Conservation (phyloP, 768 basidiomycete species). For the Mycena leptocephala region DNA sequence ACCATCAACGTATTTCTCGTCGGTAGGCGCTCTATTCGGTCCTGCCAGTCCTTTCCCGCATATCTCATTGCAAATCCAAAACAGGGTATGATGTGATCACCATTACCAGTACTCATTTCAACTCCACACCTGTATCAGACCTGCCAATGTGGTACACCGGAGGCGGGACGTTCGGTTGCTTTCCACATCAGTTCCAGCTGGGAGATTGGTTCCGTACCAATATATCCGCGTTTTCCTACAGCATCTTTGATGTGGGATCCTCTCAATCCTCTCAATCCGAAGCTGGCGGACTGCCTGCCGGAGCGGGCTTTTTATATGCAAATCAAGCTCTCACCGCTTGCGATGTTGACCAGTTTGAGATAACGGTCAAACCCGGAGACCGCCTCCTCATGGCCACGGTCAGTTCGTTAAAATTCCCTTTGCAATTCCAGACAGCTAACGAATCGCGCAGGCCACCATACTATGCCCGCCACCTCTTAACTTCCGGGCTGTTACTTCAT, state of each 20-base stretch:
- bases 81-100: constrained; percentile 28
- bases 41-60: not conserved
- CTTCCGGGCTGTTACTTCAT: constrained; percentile 12
- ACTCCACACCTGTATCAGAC: constrained; percentile 5
- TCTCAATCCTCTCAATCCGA: not conserved
- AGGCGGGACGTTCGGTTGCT: constrained; percentile 8
- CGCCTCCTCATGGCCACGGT: constrained; percentile 19
- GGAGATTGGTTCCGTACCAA: constrained; percentile 31
- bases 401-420: not conserved
- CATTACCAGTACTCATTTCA: constrained; percentile 21
- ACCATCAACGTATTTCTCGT: constrained; percentile 19
- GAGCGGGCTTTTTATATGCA: constrained; percentile 9
- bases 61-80: not conserved
- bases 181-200: constrained; percentile 29
- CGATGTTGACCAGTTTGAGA: constrained; percentile 16
- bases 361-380: constrained; percentile 28
- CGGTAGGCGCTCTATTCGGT: constrained; percentile 8
- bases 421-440: not conserved
- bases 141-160: constrained; percentile 6
- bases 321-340: constrained; percentile 17
- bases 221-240: constrained; percentile 33
- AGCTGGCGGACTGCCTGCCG: not conserved
- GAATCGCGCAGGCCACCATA: constrained; percentile 5
- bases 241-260: constrained; percentile 18
- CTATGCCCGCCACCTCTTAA: constrained; percentile 12